These are phyloP conservation scores for Butyriboletus regius DNA, from an alignment of 1,284 basidiomycete species.

Conservation along the genomic window DNA sequence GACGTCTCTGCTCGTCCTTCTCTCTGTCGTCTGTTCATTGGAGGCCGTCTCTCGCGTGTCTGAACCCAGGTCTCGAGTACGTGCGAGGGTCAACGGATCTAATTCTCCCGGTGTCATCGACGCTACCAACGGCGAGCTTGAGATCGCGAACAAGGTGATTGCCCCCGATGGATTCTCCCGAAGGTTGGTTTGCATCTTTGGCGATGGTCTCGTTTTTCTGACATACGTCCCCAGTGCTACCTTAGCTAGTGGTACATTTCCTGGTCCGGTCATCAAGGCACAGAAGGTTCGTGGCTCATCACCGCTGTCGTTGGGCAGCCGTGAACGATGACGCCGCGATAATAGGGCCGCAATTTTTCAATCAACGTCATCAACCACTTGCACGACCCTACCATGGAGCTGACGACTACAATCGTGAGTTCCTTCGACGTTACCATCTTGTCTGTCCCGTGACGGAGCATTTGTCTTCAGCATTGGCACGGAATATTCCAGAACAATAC, in stretches of 20 bases:
- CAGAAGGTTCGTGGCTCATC: conserved; percentile 22
- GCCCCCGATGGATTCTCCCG: conserved; percentile 33
- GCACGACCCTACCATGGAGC: conserved; percentile 22
- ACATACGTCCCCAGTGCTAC: conserved; percentile 15
- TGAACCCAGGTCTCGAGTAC: conserved; percentile 1
- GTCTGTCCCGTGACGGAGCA: not conserved
- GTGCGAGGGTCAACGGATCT: not conserved
- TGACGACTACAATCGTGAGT: conserved; percentile 28
- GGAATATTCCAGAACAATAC: conserved; percentile 32
- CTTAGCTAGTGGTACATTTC: conserved; percentile 28
- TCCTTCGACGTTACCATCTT: not conserved
- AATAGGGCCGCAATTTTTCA: conserved; percentile 22
- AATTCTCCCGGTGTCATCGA: conserved; percentile 12
- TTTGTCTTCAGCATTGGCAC: conserved; percentile 34
- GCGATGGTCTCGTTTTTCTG: not conserved
- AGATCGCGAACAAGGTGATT: conserved; percentile 29
- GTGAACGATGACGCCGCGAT: not conserved
- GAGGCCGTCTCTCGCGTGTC: conserved; percentile 18
- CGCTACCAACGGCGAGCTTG: conserved; percentile 20
- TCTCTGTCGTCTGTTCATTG: conserved; percentile 10
- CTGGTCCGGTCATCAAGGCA: conserved; percentile 28
- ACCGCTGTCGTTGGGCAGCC: not conserved
- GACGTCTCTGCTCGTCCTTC: conserved; percentile 10
- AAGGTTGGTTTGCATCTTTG: conserved; percentile 18
- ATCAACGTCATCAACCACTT: conserved; percentile 29